Percentiles rank a stretch among this genome's conserved stretches.
Evolutionary conservation across 345 rosid genomes (phyloP).

Genomic region (Syzygium grande): DNA sequence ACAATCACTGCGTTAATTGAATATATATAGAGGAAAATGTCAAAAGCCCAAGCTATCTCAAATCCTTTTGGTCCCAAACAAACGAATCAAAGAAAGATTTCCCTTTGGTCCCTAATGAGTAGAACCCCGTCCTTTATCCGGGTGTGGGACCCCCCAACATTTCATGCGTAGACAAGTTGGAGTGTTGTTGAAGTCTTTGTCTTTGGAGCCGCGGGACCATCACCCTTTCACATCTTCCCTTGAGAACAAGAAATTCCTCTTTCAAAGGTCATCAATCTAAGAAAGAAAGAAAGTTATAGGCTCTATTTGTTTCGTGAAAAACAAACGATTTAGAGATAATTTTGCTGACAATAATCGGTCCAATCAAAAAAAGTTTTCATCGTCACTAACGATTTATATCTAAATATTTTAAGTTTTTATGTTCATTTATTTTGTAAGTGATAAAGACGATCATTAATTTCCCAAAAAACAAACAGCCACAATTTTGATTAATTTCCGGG

Average conservation of each 20-base stretch:
- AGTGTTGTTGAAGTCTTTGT: not conserved
- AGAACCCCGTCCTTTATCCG: too few species aligned
- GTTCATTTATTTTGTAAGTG: too few species aligned
- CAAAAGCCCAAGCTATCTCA: too few species aligned
- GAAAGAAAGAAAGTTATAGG: not conserved
- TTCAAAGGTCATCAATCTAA: not conserved
- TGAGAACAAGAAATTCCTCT: not conserved
- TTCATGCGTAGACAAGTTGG: not conserved
- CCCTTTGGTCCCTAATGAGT: too few species aligned
- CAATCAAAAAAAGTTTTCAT: not conserved
- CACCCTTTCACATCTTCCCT: not conserved
- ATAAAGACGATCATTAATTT: not conserved
- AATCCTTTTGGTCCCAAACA: too few species aligned
- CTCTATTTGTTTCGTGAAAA: not conserved
- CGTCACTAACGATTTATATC: not conserved
- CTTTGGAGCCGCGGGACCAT: not conserved
- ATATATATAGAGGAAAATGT: too few species aligned
- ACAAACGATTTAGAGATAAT: fast-evolving
- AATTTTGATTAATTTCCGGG: not conserved
- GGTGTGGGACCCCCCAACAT: too few species aligned
- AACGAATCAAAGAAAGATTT: too few species aligned
- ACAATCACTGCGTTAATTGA: too few species aligned
- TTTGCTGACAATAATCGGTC: not conserved
- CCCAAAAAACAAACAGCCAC: fast-evolving
- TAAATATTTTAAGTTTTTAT: too few species aligned